Conservation (phyloP, 2,329 filamentous ascomycete genomes). For the Huntiella abstrusa region DNA sequence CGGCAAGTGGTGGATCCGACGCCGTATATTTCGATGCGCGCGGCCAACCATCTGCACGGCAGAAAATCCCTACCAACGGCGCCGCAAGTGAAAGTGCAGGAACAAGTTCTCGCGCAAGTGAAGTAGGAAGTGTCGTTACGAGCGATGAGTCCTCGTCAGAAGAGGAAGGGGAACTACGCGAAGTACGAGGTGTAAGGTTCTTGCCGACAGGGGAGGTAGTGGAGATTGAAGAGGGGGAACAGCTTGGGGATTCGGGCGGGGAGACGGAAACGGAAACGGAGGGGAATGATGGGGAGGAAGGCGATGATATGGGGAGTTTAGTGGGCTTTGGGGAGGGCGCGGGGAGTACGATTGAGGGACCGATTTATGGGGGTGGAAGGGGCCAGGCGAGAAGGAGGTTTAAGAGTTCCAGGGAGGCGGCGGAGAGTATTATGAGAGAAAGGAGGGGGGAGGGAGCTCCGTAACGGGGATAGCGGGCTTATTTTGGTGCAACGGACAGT, state of each 20-base stretch:
- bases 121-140: no score
- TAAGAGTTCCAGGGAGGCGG: conserved; percentile 9
- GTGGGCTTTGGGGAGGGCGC: conserved; percentile 90
- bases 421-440: conserved; percentile 10
- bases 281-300: conserved; percentile 58
- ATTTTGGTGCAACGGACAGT: no score
- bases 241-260: conserved; percentile 29
- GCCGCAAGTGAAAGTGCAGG: conserved; percentile 65
- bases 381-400: conserved; percentile 6
- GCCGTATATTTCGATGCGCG: conserved; percentile 62
- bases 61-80: conserved; percentile 76
- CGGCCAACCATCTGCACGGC: conserved; percentile 45
- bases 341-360: conserved; percentile 64
- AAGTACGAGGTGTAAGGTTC: background rate
- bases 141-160: no score
- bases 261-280: conserved; percentile 26
- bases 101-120: no score
- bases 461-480: background rate
- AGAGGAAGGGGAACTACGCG: no score
- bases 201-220: background rate
- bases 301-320: conserved; percentile 64
- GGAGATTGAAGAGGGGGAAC: conserved; percentile 16
- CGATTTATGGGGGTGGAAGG: conserved; percentile 39
- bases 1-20: conserved; percentile 8
- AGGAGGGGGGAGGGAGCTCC: conserved; percentile 1